These are phyloP conservation scores for Malus fusca DNA, from an alignment of 306 rosid genomes.

Conservation along the genomic window DNA sequence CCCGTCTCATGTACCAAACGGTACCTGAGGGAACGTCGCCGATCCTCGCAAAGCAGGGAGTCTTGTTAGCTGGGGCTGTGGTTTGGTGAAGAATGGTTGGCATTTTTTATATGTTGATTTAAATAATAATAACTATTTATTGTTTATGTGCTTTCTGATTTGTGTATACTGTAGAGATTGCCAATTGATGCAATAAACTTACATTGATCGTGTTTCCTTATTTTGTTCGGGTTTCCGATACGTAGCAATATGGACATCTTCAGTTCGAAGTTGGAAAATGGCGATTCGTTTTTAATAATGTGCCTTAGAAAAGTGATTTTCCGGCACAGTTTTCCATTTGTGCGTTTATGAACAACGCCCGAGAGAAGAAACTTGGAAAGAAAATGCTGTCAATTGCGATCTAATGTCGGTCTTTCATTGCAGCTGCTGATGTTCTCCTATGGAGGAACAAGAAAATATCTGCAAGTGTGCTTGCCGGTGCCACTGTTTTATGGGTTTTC, in stretches of 20 bases:
- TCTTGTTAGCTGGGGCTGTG: too few relatives aligned
- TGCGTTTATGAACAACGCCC: neutral
- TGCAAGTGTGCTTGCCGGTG: conserved; percentile 54
- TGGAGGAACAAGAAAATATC: conserved; percentile 80
- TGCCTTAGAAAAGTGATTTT: neutral
- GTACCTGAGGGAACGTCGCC: too few relatives aligned
- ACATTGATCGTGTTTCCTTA: neutral
- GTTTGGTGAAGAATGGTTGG: neutral
- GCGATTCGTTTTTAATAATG: neutral
- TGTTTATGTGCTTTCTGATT: neutral
- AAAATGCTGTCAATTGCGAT: neutral
- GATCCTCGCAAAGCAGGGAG: too few relatives aligned
- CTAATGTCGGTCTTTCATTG: conserved; percentile 18
- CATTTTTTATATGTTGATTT: neutral
- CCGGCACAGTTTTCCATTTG: neutral
- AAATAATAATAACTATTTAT: neutral
- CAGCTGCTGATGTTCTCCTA: conserved; percentile 84
- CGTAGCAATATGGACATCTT: neutral
- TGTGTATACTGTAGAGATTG: neutral
- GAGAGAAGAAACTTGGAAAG: neutral
- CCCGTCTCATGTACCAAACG: too few relatives aligned
- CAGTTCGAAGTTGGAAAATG: neutral
- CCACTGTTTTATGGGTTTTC: conserved; percentile 68
- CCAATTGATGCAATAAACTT: neutral
- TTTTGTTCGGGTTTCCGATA: neutral